Evolutionary conservation across 441 rosid species (phyloP), one percentile per base, ranked within the genome.

Genomic region (Populus trichocarpa): DNA sequence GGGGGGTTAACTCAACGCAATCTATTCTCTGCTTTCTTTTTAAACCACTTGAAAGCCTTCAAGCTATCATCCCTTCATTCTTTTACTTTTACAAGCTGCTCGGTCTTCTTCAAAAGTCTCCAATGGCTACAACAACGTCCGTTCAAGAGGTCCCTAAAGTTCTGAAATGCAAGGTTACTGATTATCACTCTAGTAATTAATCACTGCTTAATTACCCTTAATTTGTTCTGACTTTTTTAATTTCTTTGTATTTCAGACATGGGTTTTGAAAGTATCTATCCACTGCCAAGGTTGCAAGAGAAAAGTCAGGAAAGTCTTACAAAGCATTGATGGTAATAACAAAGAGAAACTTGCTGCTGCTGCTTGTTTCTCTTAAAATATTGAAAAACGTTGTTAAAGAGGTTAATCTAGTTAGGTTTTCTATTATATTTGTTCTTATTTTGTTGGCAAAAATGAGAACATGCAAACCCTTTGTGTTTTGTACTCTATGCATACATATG

Each of bases 201-300:
- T 64, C 8, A 38, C 5, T 16, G 25, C 9, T 18, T 35, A 36
- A 18, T 28, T 30, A 61, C 32, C 12, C 36, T n/a, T 25, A 16
- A 35, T 72, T 57, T n/a, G 32, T 8, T 70, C n/a, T 26, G 10
- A 6, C n/a, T 5, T 28, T 53, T 7, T 67, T 59, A 8, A 8
- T 53, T 18, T 8, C 33, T 64, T 66, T 79, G 79, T 73, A 79
- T 78, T 57, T 38, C 83, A 90, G 96, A 90, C 88, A 73, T 92
- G 92, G 94, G 85, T 81, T 20, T 70, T 92, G 69, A 92, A 80
- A 82, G 94, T 90, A 50, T 87, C 85, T 28, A 86, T 92, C 73
- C 93, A 92, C 83, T 92, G 94, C 72, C 85, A 88, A 84, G 94
- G 96, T 80, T 92, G 96, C 89, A 85, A 82, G 83, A 89, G 85